Base-by-base conservation (phyloP, 2,329 filamentous ascomycete genomes). In the Raffaelea deltoideospora region DNA sequence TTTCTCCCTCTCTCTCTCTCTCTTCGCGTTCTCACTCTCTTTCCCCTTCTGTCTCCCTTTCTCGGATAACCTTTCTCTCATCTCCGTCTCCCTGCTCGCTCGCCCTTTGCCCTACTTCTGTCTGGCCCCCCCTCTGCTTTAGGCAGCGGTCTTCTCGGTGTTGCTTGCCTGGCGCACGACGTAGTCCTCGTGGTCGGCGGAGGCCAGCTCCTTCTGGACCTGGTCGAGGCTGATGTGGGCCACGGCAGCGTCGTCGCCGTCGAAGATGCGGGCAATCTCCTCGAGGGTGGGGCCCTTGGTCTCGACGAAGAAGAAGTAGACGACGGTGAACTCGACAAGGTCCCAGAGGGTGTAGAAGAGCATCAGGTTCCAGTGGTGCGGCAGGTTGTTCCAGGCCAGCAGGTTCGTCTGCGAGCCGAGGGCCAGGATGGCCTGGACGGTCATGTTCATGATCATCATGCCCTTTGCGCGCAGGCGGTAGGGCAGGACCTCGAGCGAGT, bases 231-330 rank as follows among this genome's bases (percentile, higher is more conserved):
- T 63, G 41, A 75, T 60, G 44, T 68, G 61, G 7, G 63, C 67
- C 11, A 71, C 64, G 17, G 69, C 71, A n/a, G n/a, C n/a, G 24
- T 68, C 60, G 21, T 74, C 67, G 28, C 75, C 78, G 46, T 82
- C 77, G 47, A 83, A 82, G 51, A 82, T 79, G 48, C 70, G 69
- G 33, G 76, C 72, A 43, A 80, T 67, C 51, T 80, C 75, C 51
- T 82, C 78, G 1, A 83, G 70, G 2, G 76, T 81, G 1, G 75
- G 73, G 4, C 77, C 76, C 48, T 72, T 74, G 15, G 78, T 83
- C 59, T 84, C 78, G 38, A 78, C 66, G 51, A 76, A 78, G 53
- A 78, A 67, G 59, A 74, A 73, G 55, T 66, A 76, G 26, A 79
- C 72, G 46, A 78, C 76, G 33, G 69, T 42, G 32, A 77, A 57